Evolutionary conservation across 495 filamentous ascomycete species (phyloP), one percentile per base, ranked within the genome.

Genomic region (Podospora didyma): DNA sequence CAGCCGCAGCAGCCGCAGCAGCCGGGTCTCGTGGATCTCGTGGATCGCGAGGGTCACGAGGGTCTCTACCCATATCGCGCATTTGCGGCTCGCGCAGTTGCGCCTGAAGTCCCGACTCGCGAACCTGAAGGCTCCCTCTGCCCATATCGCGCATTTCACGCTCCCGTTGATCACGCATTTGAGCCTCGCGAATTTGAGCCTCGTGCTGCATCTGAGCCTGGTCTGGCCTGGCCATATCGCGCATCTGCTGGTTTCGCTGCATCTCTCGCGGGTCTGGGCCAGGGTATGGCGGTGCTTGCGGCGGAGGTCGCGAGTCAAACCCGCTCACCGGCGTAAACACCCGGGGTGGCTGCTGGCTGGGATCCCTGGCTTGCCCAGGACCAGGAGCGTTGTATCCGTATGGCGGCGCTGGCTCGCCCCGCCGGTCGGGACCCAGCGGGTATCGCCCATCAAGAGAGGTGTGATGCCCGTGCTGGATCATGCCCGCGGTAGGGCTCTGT

Each of bases 381-480:
- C 64, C 66, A 0, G 68, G 69, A 2, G 66, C 69, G 28, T 53
- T 69, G 24, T 71, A 73, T 9, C 70, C 57, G 77, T 82, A 58
- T 5, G 58, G 60, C 7, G 54, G 55, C 26, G 21, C 56, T 7
- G 54, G 57, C 39, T 67, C 61, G 11, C 55, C 51, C 2, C 66
- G 46, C 1, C 44, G 34, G 26, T 66, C 67, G 10, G 61, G 52
- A 2, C 47, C 52, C 7, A 49, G 41, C 0, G 37, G 50, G 60
- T 66, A 72, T 7, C 68, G 61, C 21, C 64, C 53, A 4, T 60
- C 61, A 0, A 70, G 48, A 0, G 69, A 68, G 7, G 35, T 31
- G 26, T 64, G 46, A 23, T 70, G 67, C 39, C 67, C 63, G 31
- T 67, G 69, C 16, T 56, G 44, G 20, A 65, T 46, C 56, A 60